Conservation (phyloP, 495 filamentous ascomycete species). For the Trichocladium antarcticum region DNA sequence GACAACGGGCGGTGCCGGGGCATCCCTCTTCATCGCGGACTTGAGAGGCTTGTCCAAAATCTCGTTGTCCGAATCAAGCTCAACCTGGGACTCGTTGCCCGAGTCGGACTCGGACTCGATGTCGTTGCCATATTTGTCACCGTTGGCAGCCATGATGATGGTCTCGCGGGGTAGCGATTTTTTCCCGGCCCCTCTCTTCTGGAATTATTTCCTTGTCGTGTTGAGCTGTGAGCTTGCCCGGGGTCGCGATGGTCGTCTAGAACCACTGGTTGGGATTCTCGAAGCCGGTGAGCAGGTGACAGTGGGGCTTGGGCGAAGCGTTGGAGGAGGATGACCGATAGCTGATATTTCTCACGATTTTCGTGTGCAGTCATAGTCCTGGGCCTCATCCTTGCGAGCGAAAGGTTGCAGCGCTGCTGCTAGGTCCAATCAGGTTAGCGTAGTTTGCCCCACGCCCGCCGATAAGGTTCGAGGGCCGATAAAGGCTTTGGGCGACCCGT, state of each 20-base stretch:
- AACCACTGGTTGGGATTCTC: not conserved
- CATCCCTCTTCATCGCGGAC: slow-evolving; percentile 39
- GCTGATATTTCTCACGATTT: slow-evolving; percentile 25
- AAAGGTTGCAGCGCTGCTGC: not conserved
- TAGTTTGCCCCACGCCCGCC: slow-evolving; percentile 13
- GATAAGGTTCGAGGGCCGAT: slow-evolving; percentile 23
- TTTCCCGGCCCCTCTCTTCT: slow-evolving; percentile 10
- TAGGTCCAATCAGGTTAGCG: slow-evolving; percentile 12
- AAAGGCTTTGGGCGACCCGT: slow-evolving; percentile 10
- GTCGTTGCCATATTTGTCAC: slow-evolving; percentile 40
- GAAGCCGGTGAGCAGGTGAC: slow-evolving; percentile 1
- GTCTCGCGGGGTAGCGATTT: slow-evolving; percentile 21
- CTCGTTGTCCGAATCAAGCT: slow-evolving; percentile 31
- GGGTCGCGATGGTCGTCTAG: not conserved
- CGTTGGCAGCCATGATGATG: slow-evolving; percentile 35
- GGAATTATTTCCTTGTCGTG: not conserved
- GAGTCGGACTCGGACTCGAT: slow-evolving; percentile 39
- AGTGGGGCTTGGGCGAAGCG: slow-evolving; percentile 5
- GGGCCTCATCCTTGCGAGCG: slow-evolving; percentile 17
- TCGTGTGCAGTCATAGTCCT: slow-evolving; percentile 25
- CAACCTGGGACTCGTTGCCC: slow-evolving; percentile 35
- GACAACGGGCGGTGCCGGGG: slow-evolving; percentile 29
- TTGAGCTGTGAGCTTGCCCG: not conserved
- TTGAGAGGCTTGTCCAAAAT: slow-evolving; percentile 33
- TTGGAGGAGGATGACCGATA: slow-evolving; percentile 8